Evolutionary conservation across 768 basidiomycete species (phyloP), one percentile per base, ranked within the genome.

Genomic region (Lactarius sanguifluus): DNA sequence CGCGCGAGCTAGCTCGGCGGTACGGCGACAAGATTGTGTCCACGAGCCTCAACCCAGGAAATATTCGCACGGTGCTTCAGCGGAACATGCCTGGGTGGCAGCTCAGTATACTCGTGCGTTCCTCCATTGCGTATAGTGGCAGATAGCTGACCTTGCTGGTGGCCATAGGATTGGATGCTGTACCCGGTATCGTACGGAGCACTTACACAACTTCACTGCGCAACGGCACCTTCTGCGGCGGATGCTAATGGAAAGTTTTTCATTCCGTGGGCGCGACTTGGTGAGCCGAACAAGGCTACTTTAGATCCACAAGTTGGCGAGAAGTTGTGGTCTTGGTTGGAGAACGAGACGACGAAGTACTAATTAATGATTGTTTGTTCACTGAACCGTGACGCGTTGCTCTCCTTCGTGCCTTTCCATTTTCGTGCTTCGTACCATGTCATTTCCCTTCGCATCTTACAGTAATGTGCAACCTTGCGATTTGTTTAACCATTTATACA

Each of bases 1-100:
- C 82, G 5, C 69, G 76, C 25, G 85, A 85, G 70, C 73, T 85
- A 28, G 81, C 80, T 30, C 72, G 81, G 57, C 76, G 81, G 64
- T 81, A 82, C 67, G 79, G 75, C 1, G 80, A 81, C 43, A 69
- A 80, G 67, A 80, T 87, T 61, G 76, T 86, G 0, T 80, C 80
- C 3, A 75, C 76, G 28, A 74, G 80, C n/a, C 70, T 85, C 30
- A 77, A 85, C 65, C 83, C 86, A 15, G 70, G 70, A 10, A 68
- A 59, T 23, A 55, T 68, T 16, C 16, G 36, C 4, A 41, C 67
- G 5, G 64, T 66, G 4, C 58, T 68, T 59, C 59, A 34, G 41
- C 67, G 67, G 2, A 30, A 61, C 45, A 10, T 57, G 52, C 36
- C 64, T 9, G 1, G 10, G 15, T 60, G 38, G 43, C 64, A 61